Evolutionary conservation across 2,329 filamentous ascomycete genomes (phyloP), one percentile per base, ranked within the genome.

Genomic region (Sarocladium kiliense): DNA sequence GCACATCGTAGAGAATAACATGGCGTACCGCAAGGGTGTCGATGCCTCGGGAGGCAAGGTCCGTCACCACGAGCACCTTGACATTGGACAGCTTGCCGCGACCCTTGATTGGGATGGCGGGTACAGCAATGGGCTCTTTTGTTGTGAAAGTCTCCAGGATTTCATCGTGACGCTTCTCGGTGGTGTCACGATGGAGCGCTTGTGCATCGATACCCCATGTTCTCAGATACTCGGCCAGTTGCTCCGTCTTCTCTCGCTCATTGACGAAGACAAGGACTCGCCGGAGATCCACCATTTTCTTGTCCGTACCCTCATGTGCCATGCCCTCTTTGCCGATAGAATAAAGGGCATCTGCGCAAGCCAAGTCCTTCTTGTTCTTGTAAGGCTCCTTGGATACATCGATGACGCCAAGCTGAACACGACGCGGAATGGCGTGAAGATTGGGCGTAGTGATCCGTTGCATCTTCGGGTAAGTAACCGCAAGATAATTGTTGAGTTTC

Each of bases 201-300:
- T 89, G 77, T 5, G 93, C 92, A 62, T 96, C 88, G 63, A 99
- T 91, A 55, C 92, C 92, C 74, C 97, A 97, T 53, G 82, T 82
- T 12, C 77, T 75, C 0, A 99, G 83, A 68, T 89, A 99, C 1
- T 85, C 74, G 12, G 92, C 86, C 0, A 99, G 79, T 65, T 92
- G 84, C 56, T 88, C 81, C 0, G 93, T 90, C 66, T 89, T 91
- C 66, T 96, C 91, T 34, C 94, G 88, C 76, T 97, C 91, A 70
- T 97, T 97, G 68, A 97, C 93, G 65, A 97, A 97, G 2, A 97
- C 91, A 56, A 97, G 84, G 64, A 99, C 88, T 59, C 90, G 88
- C 68, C 94, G 94, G 23, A 89, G 79, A 57, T 88, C 85, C 3
- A 86, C 73, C 50, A 78, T 75, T 39, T 76, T 80, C 54, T 81